Evolutionary conservation across 2,329 filamentous ascomycete species (phyloP).

Genomic region (Xylariaceae sp.): DNA sequence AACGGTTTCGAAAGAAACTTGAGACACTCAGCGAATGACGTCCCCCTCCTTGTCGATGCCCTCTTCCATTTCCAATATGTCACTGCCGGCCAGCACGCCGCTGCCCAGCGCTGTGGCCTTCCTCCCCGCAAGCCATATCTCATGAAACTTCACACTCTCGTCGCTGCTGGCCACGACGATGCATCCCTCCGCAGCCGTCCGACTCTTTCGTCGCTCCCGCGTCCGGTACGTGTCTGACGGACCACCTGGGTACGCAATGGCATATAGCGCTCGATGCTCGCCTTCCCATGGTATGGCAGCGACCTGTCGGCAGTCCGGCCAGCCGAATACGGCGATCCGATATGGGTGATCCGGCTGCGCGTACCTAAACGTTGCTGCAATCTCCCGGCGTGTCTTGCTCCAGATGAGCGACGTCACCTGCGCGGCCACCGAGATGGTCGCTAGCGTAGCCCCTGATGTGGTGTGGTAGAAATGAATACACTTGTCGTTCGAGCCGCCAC

Average conservation of each 20-base stretch:
- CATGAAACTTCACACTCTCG: constrained; percentile 90
- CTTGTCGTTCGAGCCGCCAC: constrained; percentile 89
- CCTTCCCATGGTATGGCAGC: constrained; percentile 81
- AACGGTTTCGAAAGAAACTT: neutral
- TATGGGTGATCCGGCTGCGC: constrained; percentile 84
- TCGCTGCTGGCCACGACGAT: constrained; percentile 91
- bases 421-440: constrained; percentile 86
- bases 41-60: constrained; percentile 73
- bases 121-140: constrained; percentile 74
- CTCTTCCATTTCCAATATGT: constrained; percentile 78
- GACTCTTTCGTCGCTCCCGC: constrained; percentile 44
- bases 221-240: constrained; percentile 42
- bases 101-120: constrained; percentile 49
- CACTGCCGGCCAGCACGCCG: constrained; percentile 73
- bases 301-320: constrained; percentile 86
- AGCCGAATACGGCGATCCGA: constrained; percentile 88
- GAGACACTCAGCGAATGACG: constrained; percentile 58
- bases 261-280: constrained; percentile 76
- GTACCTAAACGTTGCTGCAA: constrained; percentile 91
- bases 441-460: constrained; percentile 74
- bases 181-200: constrained; percentile 68
- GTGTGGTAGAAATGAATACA: constrained; percentile 96
- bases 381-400: constrained; percentile 80
- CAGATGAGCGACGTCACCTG: constrained; percentile 93
- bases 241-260: constrained; percentile 72